These are phyloP conservation scores for Penicillium manginii DNA, from an alignment of 495 filamentous ascomycete genomes.

Conservation along the genomic window DNA sequence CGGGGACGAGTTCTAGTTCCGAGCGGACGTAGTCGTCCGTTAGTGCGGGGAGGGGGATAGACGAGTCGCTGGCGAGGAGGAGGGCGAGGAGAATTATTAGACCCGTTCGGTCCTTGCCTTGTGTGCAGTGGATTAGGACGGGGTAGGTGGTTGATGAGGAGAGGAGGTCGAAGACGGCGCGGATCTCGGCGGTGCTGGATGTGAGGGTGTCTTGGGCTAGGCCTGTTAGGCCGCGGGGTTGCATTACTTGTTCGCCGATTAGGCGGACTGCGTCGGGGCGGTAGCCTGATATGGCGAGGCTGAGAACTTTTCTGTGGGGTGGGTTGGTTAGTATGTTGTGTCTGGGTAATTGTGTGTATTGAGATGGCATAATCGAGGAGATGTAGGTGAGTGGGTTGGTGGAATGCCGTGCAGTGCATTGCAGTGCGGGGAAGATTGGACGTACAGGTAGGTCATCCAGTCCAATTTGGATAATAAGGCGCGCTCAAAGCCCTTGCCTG, in stretches of 20 bases:
- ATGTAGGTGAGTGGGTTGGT: no score
- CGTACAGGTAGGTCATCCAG: conserved; percentile 65
- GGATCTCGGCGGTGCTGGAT: conserved; percentile 64
- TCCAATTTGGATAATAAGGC: conserved; percentile 70
- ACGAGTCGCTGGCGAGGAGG: no score
- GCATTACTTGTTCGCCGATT: conserved; percentile 70
- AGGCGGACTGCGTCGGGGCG: conserved; percentile 68
- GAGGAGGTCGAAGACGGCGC: conserved; percentile 55
- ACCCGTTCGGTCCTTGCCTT: conserved; percentile 87
- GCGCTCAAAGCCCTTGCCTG: conserved; percentile 69
- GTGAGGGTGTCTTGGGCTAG: conserved; percentile 68
- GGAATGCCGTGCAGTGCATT: neutral
- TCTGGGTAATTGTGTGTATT: no score
- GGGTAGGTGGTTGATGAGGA: conserved; percentile 56
- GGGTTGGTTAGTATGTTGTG: neutral
- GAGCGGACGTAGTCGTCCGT: conserved; percentile 68
- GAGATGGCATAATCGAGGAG: no score
- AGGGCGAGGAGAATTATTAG: conserved; percentile 68
- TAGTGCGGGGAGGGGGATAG: conserved; percentile 58
- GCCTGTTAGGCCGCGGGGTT: conserved; percentile 66
- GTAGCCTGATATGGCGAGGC: conserved; percentile 65
- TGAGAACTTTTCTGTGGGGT: conserved; percentile 54
- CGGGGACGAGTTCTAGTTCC: conserved; percentile 60
- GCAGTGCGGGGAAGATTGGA: neutral
- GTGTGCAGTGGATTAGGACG: conserved; percentile 76